phyloP scores from a whole-genome alignment of 1,139 yeast genomes.

The Suhomyces panamericanus region DNA sequence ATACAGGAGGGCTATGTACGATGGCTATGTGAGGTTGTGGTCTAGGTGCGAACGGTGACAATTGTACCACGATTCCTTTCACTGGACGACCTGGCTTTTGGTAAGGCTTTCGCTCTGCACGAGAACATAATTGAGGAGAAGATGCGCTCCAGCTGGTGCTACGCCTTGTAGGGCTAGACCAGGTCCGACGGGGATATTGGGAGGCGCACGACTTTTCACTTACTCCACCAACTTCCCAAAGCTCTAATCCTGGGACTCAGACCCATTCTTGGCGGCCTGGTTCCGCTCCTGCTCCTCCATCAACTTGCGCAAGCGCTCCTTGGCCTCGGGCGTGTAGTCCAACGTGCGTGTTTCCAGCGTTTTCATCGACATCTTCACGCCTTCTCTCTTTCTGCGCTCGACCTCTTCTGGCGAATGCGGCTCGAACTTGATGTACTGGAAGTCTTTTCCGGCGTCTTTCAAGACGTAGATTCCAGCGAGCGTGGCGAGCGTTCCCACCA shows the following conservation, averaged over 20 bases:
- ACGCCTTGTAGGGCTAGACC: no score
- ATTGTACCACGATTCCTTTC: no score
- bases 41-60: no score
- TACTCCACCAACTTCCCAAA: no score
- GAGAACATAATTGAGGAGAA: no score
- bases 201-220: not conserved
- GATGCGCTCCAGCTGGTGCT: no score
- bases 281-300: slow-evolving; percentile 23
- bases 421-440: slow-evolving; percentile 39
- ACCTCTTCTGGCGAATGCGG: slow-evolving; percentile 45
- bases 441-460: slow-evolving; percentile 41
- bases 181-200: no score
- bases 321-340: slow-evolving; percentile 48
- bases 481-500: slow-evolving; percentile 42
- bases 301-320: slow-evolving; percentile 29
- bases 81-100: no score
- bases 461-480: slow-evolving; percentile 35
- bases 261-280: not conserved
- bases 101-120: no score
- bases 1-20: no score
- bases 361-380: slow-evolving; percentile 30
- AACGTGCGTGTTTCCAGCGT: slow-evolving; percentile 40
- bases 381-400: slow-evolving; percentile 38
- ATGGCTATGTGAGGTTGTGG: no score
- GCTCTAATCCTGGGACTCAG: not conserved